Evolutionary conservation across 768 basidiomycete genomes (phyloP).

Genomic region (Tricholoma saponaceum): DNA sequence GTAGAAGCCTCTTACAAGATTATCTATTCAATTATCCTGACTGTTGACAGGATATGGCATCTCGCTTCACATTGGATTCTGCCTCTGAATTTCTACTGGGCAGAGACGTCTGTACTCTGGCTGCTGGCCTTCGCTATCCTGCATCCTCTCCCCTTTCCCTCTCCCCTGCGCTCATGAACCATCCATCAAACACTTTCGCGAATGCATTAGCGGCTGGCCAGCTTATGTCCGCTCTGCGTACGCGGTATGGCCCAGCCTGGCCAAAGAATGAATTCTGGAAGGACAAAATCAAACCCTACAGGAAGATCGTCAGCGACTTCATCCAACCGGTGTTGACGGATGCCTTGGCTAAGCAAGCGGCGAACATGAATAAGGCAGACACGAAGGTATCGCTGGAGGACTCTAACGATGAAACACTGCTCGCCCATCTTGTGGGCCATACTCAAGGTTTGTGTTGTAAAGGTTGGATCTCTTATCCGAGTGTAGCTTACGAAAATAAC

Average conservation of each 20-base stretch:
- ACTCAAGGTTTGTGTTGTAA: slow-evolving; percentile 39
- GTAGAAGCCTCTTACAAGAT: slow-evolving; percentile 22
- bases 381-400: slow-evolving; percentile 16
- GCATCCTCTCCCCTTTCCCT: slow-evolving; percentile 21
- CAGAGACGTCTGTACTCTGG: slow-evolving; percentile 44
- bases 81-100: slow-evolving; percentile 62
- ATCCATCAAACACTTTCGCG: slow-evolving; percentile 42
- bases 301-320: slow-evolving; percentile 45
- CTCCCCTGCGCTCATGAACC: slow-evolving; percentile 20
- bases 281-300: slow-evolving; percentile 41
- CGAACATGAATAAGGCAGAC: slow-evolving; percentile 8
- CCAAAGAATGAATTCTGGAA: slow-evolving; percentile 48
- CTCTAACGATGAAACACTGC: slow-evolving; percentile 31
- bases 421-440: slow-evolving; percentile 49
- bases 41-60: slow-evolving; percentile 32
- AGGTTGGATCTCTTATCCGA: neutral
- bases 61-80: slow-evolving; percentile 60
- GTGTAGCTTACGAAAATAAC: neutral
- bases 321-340: slow-evolving; percentile 49
- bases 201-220: slow-evolving; percentile 47
- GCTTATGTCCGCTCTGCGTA: slow-evolving; percentile 29
- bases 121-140: slow-evolving; percentile 48
- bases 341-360: slow-evolving; percentile 32
- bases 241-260: slow-evolving; percentile 38
- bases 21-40: neutral